Evolutionary conservation across 1,284 basidiomycete species (phyloP).

Genomic region (Dichomitus squalens): DNA sequence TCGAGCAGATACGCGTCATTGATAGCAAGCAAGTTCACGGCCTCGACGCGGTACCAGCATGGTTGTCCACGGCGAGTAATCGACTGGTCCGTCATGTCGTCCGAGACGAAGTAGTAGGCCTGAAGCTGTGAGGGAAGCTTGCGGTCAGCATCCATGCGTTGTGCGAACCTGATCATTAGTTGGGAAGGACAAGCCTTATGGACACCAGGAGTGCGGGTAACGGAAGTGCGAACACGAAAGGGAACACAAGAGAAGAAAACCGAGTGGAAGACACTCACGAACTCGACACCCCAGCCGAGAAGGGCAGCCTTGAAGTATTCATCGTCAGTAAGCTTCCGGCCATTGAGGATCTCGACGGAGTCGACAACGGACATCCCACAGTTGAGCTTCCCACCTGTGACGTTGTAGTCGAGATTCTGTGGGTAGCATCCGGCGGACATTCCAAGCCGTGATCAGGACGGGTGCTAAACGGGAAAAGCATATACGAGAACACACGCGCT

Average conservation of each 20-base stretch:
- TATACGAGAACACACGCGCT: slow-evolving; percentile 50
- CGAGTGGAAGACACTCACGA: too few relatives aligned
- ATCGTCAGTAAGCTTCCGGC: slow-evolving; percentile 66
- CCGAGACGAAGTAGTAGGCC: slow-evolving; percentile 97
- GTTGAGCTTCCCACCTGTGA: slow-evolving; percentile 96
- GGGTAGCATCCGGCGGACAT: neutral
- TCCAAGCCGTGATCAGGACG: neutral
- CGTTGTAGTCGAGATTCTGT: slow-evolving; percentile 93
- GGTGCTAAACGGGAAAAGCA: neutral
- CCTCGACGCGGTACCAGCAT: slow-evolving; percentile 88
- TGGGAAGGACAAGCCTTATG: too few relatives aligned
- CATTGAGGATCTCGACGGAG: slow-evolving; percentile 87
- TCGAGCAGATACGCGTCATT: slow-evolving; percentile 99
- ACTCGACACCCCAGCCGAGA: slow-evolving; percentile 95
- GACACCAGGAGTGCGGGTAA: too few relatives aligned
- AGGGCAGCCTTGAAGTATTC: slow-evolving; percentile 92
- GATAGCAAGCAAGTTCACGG: slow-evolving; percentile 90
- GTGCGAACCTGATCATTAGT: too few relatives aligned
- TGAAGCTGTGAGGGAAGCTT: slow-evolving; percentile 67
- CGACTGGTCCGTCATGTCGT: slow-evolving; percentile 97
- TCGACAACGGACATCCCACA: slow-evolving; percentile 95
- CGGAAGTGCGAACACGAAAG: neutral
- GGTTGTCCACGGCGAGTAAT: slow-evolving; percentile 96
- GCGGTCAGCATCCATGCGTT: neutral
- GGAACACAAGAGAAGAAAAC: too few relatives aligned